phyloP scores from a whole-genome alignment of 1,284 basidiomycete genomes.

The Grifola frondosa region DNA sequence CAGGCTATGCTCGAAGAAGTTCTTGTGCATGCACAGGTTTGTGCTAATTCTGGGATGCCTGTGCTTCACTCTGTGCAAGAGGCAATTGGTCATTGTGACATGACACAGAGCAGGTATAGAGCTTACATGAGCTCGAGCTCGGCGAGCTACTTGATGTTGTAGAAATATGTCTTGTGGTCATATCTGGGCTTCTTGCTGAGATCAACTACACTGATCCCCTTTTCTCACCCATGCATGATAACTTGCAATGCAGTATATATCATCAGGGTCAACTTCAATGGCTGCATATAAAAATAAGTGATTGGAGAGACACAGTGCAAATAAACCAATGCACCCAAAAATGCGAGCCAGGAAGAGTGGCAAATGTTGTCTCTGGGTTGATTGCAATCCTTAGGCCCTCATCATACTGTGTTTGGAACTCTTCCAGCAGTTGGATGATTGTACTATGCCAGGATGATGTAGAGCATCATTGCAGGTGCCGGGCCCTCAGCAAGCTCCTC shows the following conservation, averaged over 20 bases:
- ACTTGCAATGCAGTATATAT: slow-evolving; percentile 86
- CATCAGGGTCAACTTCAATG: slow-evolving; percentile 76
- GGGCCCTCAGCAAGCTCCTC: slow-evolving; percentile 43
- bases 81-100: neutral
- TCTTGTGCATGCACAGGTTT: slow-evolving; percentile 73
- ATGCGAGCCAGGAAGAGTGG: slow-evolving; percentile 79
- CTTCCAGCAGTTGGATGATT: slow-evolving; percentile 48
- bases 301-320: neutral
- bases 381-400: slow-evolving; percentile 72
- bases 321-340: slow-evolving; percentile 66
- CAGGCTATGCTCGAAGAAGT: slow-evolving; percentile 71
- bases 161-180: slow-evolving; percentile 88
- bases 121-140: slow-evolving; percentile 74
- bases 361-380: slow-evolving; percentile 70
- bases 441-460: slow-evolving; percentile 56
- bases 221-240: slow-evolving; percentile 75
- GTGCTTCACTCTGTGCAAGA: slow-evolving; percentile 59
- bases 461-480: slow-evolving; percentile 42
- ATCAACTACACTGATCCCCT: slow-evolving; percentile 76
- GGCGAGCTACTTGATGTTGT: slow-evolving; percentile 73
- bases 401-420: slow-evolving; percentile 55
- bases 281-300: slow-evolving; percentile 41
- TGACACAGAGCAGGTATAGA: neutral
- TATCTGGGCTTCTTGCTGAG: slow-evolving; percentile 77
- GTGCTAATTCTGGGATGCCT: slow-evolving; percentile 74